Evolutionary conservation across 805 yeast genomes (phyloP).

Genomic region (Metschnikowia rubicola): DNA sequence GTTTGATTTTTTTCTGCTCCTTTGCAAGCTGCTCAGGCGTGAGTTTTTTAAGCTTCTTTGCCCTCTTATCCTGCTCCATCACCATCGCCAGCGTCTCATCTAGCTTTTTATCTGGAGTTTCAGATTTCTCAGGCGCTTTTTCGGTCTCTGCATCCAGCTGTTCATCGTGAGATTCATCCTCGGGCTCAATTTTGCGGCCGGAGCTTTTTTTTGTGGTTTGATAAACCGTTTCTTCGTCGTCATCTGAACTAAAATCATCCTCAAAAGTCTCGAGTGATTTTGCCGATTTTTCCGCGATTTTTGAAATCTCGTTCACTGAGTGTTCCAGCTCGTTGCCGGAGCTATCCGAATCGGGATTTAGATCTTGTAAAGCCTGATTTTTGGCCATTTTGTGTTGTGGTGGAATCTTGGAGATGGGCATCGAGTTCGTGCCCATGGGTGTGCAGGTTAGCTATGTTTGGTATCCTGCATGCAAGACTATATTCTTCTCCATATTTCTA

Average conservation of each 20-base stretch:
- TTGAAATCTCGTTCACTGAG: neutral
- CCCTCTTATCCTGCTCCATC: conserved; percentile 16
- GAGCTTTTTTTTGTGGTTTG: conserved; percentile 10
- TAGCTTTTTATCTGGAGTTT: neutral
- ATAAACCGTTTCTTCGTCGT: conserved; percentile 12
- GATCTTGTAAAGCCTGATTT: conserved; percentile 5
- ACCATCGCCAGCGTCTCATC: conserved; percentile 17
- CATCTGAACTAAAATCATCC: conserved; percentile 16
- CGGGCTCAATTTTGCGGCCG: conserved; percentile 1
- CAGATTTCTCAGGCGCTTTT: neutral
- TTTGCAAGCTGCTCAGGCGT: conserved; percentile 54
- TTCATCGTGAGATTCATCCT: conserved; percentile 5
- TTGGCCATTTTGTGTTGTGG: conserved; percentile 6
- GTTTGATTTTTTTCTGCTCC: conserved; percentile 53
- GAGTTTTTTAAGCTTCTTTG: conserved; percentile 49
- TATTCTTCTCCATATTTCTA: too few relatives aligned
- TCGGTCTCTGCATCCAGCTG: conserved; percentile 3
- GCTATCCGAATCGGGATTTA: conserved; percentile 6
- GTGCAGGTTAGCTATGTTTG: neutral
- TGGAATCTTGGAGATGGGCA: conserved; percentile 1
- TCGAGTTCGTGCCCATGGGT: neutral
- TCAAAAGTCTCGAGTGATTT: conserved; percentile 4
- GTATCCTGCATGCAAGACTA: too few relatives aligned
- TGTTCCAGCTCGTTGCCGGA: conserved; percentile 6
- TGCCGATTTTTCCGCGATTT: neutral